Conservation (phyloP, 257 asterid species). For the Nicotiana undulata region DNA sequence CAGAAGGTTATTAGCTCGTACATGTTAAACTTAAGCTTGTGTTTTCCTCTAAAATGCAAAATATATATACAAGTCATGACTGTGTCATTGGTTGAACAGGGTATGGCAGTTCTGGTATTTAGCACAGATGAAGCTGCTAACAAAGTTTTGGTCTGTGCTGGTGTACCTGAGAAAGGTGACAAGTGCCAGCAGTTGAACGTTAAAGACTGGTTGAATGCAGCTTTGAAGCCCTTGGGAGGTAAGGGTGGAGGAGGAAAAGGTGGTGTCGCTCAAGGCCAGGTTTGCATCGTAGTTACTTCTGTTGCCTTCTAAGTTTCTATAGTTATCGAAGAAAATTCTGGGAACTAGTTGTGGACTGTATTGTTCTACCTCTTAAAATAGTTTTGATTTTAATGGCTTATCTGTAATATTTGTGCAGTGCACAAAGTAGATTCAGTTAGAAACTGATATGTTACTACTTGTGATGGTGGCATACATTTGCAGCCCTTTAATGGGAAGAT, state of each 20-base stretch:
- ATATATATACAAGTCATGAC: background rate
- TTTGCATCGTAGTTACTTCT: slow-evolving; percentile 9
- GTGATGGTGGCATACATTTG: background rate
- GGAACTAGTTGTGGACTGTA: background rate
- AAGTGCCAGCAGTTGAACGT: slow-evolving; percentile 54
- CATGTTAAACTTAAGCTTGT: background rate
- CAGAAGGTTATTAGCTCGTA: slow-evolving; percentile 47
- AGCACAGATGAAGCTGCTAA: slow-evolving; percentile 63
- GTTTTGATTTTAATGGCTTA: background rate
- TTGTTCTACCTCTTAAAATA: background rate
- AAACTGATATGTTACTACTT: background rate
- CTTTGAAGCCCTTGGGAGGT: slow-evolving; percentile 64
- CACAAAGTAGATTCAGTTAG: background rate
- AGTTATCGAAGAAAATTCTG: background rate
- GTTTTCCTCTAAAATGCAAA: background rate
- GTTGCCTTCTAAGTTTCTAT: background rate
- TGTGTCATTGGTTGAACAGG: slow-evolving; percentile 33
- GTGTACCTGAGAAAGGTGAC: slow-evolving; percentile 74
- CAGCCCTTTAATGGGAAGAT: background rate
- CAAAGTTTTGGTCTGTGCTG: slow-evolving; percentile 93
- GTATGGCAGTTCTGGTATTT: slow-evolving; percentile 74
- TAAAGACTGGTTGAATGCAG: slow-evolving; percentile 73
- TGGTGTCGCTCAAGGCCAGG: slow-evolving; percentile 96
- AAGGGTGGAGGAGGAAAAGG: slow-evolving; percentile 99
- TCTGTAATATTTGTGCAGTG: background rate